A percentile compares a stretch with the other conserved stretches of the same genome.
These are phyloP conservation scores for Saccharum spontaneum DNA, from an alignment of 176 grass and related monocot species.

Conservation along the genomic window DNA sequence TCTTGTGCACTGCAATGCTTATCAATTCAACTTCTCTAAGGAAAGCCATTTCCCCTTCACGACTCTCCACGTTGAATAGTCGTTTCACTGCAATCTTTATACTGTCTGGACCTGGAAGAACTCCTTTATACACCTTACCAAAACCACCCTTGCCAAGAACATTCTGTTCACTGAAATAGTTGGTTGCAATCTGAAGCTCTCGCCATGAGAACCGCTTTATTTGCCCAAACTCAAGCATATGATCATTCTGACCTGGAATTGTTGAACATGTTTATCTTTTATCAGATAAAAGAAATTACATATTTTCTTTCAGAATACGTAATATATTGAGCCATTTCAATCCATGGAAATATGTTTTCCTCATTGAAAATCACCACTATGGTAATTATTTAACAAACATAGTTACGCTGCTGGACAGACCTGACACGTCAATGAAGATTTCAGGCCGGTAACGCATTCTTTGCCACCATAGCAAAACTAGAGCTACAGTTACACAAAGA, in stretches of 20 bases:
- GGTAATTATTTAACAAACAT: not conserved
- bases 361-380: not conserved
- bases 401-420: slow-evolving; percentile 34
- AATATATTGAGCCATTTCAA: slow-evolving; percentile 11
- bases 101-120: slow-evolving; percentile 56
- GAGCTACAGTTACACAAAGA: slow-evolving; percentile 32
- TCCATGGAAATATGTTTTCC: not conserved
- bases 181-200: slow-evolving; percentile 83
- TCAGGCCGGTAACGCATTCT: slow-evolving; percentile 45
- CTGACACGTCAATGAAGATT: slow-evolving; percentile 82
- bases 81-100: slow-evolving; percentile 74
- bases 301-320: slow-evolving; percentile 17
- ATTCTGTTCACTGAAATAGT: slow-evolving; percentile 65
- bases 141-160: slow-evolving; percentile 92
- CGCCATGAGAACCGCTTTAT: slow-evolving; percentile 77
- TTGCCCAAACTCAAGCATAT: slow-evolving; percentile 73
- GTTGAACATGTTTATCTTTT: slow-evolving; percentile 14
- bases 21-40: slow-evolving; percentile 86
- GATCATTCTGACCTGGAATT: slow-evolving; percentile 67
- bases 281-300: not conserved
- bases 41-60: slow-evolving; percentile 71
- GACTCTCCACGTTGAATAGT: slow-evolving; percentile 37
- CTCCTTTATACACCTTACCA: slow-evolving; percentile 85
- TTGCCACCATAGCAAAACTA: slow-evolving; percentile 64
- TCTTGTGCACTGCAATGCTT: slow-evolving; percentile 89